Conservation (phyloP, 352 stramenopile species). For the Pythium dissotocum region DNA sequence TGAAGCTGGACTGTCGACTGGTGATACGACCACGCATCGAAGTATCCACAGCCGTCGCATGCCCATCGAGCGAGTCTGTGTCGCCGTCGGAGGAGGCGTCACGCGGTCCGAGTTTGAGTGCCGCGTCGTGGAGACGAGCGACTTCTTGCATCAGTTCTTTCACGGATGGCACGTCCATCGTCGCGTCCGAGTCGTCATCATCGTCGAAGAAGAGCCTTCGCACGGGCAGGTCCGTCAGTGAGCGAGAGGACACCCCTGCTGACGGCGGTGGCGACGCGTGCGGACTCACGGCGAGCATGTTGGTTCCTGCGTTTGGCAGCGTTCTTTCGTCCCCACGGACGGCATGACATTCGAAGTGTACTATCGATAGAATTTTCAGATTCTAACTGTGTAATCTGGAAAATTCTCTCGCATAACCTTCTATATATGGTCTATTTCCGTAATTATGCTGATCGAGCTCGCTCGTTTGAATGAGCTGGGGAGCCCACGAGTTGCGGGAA, state of each 20-base stretch:
- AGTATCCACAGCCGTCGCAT: neutral
- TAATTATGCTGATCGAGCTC: slow-evolving; percentile 5
- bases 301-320: neutral
- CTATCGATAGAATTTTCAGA: neutral
- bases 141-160: slow-evolving; percentile 61
- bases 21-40: slow-evolving; percentile 21
- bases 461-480: slow-evolving; percentile 13
- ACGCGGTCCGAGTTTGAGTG: slow-evolving; percentile 29
- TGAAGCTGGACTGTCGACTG: slow-evolving; percentile 25
- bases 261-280: slow-evolving; percentile 18
- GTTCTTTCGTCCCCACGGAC: neutral
- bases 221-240: slow-evolving; percentile 34
- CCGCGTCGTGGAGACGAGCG: slow-evolving; percentile 39
- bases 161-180: slow-evolving; percentile 39
- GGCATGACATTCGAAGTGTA: neutral
- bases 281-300: slow-evolving; percentile 24
- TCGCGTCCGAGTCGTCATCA: slow-evolving; percentile 25
- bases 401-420: slow-evolving; percentile 7
- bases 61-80: slow-evolving; percentile 27
- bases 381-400: neutral
- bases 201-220: slow-evolving; percentile 27
- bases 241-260: neutral
- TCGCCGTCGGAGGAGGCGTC: slow-evolving; percentile 14
- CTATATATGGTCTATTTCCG: slow-evolving; percentile 6
- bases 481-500: neutral